Evolutionary conservation across 2,329 filamentous ascomycete genomes (phyloP), one percentile per base, ranked within the genome.

Genomic region (Aspergillus sp.): DNA sequence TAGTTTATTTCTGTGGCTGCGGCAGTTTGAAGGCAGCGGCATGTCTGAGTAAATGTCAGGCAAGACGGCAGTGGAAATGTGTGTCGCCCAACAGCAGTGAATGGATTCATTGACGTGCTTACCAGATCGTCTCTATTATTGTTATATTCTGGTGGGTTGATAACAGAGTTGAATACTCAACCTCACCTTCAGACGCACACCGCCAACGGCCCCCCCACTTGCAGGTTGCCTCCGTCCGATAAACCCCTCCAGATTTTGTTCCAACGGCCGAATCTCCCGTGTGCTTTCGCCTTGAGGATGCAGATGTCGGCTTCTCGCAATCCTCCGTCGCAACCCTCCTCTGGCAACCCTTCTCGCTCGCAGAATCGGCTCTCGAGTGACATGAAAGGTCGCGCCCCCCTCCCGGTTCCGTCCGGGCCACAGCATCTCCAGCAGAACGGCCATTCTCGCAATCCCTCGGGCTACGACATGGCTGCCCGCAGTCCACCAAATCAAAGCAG

Each of bases 401-500:
- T 76, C 44, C 70, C 74, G 44, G 72, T 74, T 39, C 68, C 74
- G 44, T 71, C 74, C 51, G 73, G 66, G 41, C 55, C 65, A 22
- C 66, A 66, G 48, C 52, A 62, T 54, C 61, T 67, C 41, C 73
- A 73, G 61, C 73, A 73, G 61, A 76, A 77, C 66, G 75, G 75
- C 45, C 75, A 77, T 66, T 66, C 73, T 60, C 75, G 76, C 66
- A 76, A 71, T 63, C 66, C 66, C 36, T 76, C 74, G 26, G 72
- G 68, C 53, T 76, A 77, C 61, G 77, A 79, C 58, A 74, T 79
- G 73, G 74, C 72, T 56, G 68, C 74, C 58, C 76, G 77, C 67
- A 80, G 77, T 60, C 77, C 77, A 56, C 77, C 77, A 15, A 78
- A 77, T 57, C 71, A 74, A 53, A 74, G 71, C 59, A 76, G 72